A percentile compares a stretch with the other conserved stretches of the same genome.
Evolutionary conservation across 306 rosid genomes (phyloP).

Genomic region (Argentina anserina): DNA sequence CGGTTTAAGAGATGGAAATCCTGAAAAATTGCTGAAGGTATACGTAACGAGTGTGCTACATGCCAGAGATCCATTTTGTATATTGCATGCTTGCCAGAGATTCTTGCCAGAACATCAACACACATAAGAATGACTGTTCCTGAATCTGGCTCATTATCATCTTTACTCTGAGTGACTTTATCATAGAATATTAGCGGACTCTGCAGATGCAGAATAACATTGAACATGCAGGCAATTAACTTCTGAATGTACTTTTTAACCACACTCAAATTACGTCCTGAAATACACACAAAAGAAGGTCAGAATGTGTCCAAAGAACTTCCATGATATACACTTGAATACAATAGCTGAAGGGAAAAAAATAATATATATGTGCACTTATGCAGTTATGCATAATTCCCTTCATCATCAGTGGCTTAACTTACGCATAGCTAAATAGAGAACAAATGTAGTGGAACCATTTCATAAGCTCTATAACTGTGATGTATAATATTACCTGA

Average conservation of each 20-base stretch:
- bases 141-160: constrained; percentile 58
- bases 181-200: constrained; percentile 56
- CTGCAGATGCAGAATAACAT: constrained; percentile 70
- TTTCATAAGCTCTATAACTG: constrained; percentile 9
- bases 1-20: constrained; percentile 50
- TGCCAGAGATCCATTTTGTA: constrained; percentile 67
- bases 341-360: not conserved
- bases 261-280: constrained; percentile 72
- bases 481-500: constrained; percentile 55
- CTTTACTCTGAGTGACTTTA: constrained; percentile 31
- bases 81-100: constrained; percentile 64
- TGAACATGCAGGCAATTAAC: constrained; percentile 55
- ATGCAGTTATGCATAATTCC: not conserved
- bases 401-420: not conserved
- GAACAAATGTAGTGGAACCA: not conserved
- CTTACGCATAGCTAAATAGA: not conserved
- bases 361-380: not conserved
- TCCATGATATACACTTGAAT: not conserved
- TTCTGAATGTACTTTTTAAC: constrained; percentile 74
- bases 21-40: constrained; percentile 77
- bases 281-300: constrained; percentile 21
- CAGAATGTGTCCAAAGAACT: constrained; percentile 16
- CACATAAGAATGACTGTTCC: constrained; percentile 90
- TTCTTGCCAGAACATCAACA: constrained; percentile 69
- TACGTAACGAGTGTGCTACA: constrained; percentile 64